phyloP scores from a whole-genome alignment of 2,329 filamentous ascomycete genomes.

The Myriosclerotinia curreyana region DNA sequence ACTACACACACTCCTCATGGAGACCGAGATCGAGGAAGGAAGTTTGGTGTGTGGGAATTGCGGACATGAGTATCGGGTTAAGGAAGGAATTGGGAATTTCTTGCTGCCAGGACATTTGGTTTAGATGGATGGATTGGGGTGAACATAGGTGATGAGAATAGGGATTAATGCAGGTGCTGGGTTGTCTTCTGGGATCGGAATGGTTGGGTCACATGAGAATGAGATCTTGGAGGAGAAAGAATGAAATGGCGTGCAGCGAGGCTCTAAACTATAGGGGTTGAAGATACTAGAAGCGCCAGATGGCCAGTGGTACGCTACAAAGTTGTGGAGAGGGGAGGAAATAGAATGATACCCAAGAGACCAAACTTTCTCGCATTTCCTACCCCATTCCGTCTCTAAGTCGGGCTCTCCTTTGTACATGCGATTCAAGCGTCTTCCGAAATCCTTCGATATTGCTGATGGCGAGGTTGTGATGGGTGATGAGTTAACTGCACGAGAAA shows the following conservation, averaged over 20 bases:
- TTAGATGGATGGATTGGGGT: conserved; percentile 31
- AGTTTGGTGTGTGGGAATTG: conserved; percentile 89
- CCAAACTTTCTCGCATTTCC: background rate
- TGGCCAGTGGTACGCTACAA: background rate
- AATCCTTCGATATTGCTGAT: background rate
- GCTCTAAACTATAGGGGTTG: background rate
- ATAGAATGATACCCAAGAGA: conserved; percentile 9
- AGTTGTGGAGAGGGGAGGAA: background rate
- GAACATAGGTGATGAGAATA: background rate
- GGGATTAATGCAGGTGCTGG: background rate
- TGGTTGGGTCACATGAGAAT: background rate
- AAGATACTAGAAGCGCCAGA: background rate
- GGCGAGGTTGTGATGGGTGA: too few species aligned
- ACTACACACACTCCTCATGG: conserved; percentile 76
- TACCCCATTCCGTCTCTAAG: background rate
- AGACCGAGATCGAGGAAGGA: conserved; percentile 86
- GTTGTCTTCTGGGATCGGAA: background rate
- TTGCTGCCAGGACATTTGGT: conserved; percentile 89
- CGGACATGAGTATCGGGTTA: conserved; percentile 88
- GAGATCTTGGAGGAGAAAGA: background rate
- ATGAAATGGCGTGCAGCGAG: background rate
- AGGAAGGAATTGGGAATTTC: conserved; percentile 97
- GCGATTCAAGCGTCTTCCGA: background rate
- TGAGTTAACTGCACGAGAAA: background rate
- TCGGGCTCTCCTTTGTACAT: background rate